Conservation (phyloP, 345 rosid species). For the Lenwebbia sp. region DNA sequence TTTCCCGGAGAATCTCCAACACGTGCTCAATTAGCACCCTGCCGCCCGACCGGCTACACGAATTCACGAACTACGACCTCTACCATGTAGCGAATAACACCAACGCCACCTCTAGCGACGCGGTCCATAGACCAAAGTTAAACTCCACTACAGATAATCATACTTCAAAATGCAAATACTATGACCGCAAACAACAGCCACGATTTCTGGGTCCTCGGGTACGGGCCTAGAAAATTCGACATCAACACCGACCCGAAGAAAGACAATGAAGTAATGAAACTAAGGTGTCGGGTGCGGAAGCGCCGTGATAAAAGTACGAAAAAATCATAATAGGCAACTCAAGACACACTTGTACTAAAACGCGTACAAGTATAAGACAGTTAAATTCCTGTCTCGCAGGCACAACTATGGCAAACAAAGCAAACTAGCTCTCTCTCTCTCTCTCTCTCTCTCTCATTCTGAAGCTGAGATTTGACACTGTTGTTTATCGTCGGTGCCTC, state of each 20-base stretch:
- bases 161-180: slow-evolving; percentile 57
- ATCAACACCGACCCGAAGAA: slow-evolving; percentile 21
- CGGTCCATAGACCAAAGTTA: slow-evolving; percentile 32
- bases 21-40: slow-evolving; percentile 25
- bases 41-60: slow-evolving; percentile 3
- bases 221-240: slow-evolving; percentile 54
- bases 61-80: neutral
- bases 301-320: no score
- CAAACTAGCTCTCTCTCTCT: neutral
- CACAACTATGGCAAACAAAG: neutral
- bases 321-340: neutral
- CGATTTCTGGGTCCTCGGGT: slow-evolving; percentile 71
- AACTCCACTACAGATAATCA: slow-evolving; percentile 44
- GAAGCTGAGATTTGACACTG: no score
- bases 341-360: neutral
- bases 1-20: slow-evolving; percentile 25
- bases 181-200: slow-evolving; percentile 34
- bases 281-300: neutral
- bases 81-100: neutral
- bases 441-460: neutral
- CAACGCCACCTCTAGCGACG: slow-evolving; percentile 25
- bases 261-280: slow-evolving; percentile 25
- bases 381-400: neutral
- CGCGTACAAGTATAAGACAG: no score
- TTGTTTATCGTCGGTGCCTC: neutral